A percentile compares a stretch with the other conserved stretches of the same genome.
Conservation (phyloP, 257 asterid species). For the Lycium barbarum region DNA sequence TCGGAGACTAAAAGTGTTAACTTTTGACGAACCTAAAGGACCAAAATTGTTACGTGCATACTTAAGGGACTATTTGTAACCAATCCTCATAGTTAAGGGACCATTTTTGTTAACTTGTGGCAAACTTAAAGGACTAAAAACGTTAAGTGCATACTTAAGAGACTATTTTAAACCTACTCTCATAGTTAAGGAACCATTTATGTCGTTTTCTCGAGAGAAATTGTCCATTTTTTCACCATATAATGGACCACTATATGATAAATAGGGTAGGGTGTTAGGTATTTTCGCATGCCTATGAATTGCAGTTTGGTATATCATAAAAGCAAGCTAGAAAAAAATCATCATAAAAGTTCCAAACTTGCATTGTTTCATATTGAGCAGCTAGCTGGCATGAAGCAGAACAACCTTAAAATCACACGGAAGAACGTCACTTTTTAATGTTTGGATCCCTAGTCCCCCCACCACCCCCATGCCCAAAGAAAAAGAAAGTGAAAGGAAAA, state of each 20-base stretch:
- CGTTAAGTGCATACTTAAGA: too few relatives aligned
- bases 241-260: background rate
- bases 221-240: background rate
- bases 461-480: background rate
- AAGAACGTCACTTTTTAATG: background rate
- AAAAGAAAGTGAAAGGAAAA: background rate
- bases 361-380: background rate
- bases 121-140: too few relatives aligned
- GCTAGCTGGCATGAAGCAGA: constrained; percentile 19
- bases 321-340: background rate
- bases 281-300: background rate
- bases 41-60: too few relatives aligned
- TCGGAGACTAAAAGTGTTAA: too few relatives aligned
- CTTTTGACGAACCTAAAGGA: too few relatives aligned
- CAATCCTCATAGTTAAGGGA: too few relatives aligned
- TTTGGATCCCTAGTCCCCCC: background rate
- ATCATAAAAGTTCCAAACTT: background rate
- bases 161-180: too few relatives aligned
- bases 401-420: constrained; percentile 7
- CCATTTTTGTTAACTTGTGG: too few relatives aligned
- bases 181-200: too few relatives aligned
- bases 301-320: background rate
- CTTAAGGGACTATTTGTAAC: too few relatives aligned
- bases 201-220: background rate
- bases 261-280: background rate